Evolutionary conservation across 805 yeast species (phyloP).

Genomic region (Lipomyces yamadae): DNA sequence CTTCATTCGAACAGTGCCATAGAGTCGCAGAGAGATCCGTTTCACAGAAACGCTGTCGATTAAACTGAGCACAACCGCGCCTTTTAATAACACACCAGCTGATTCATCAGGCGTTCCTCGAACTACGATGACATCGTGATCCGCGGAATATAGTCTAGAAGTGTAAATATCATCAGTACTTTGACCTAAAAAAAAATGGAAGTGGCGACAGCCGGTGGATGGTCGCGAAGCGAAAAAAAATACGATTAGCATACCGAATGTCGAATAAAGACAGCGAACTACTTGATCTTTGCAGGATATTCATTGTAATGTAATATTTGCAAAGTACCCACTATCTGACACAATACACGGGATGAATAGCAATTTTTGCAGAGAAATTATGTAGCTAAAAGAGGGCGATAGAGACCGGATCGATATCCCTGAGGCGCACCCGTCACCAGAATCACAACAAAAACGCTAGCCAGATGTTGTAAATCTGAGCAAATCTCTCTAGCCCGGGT

Average conservation of each 20-base stretch:
- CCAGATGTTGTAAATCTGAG: neutral
- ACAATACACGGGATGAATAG: neutral
- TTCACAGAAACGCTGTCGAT: slow-evolving; percentile 75
- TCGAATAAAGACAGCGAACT: slow-evolving; percentile 52
- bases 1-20: slow-evolving; percentile 67
- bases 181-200: neutral
- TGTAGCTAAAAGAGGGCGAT: neutral
- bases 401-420: neutral
- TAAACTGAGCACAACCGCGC: slow-evolving; percentile 75
- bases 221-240: neutral
- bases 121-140: slow-evolving; percentile 77
- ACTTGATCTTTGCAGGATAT: slow-evolving; percentile 41
- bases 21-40: slow-evolving; percentile 64
- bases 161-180: neutral
- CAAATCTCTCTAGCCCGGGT: neutral
- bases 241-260: slow-evolving; percentile 43
- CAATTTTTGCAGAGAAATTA: neutral
- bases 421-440: neutral
- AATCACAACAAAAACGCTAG: neutral
- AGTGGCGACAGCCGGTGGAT: neutral
- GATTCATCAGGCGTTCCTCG: slow-evolving; percentile 83
- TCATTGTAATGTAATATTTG: slow-evolving; percentile 30
- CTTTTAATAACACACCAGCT: slow-evolving; percentile 72
- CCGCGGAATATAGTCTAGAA: slow-evolving; percentile 62
- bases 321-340: neutral